Evolutionary conservation across 805 yeast genomes (phyloP), one percentile per base, ranked within the genome.

Genomic region (Pichia phayaonensis): DNA sequence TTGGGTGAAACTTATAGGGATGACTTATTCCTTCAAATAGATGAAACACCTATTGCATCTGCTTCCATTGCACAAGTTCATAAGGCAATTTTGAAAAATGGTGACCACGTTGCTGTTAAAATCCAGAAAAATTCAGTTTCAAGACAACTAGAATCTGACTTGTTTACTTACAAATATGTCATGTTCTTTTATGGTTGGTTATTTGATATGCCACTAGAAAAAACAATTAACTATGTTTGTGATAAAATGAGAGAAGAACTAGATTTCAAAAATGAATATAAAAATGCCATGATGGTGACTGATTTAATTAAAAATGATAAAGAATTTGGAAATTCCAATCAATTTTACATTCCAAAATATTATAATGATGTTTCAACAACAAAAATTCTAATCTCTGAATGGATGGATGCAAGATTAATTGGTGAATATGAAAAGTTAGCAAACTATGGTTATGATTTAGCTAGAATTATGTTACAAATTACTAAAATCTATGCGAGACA

Each of bases 31-130:
- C 63, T 64, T 1, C 53, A 54, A 8, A 69, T 86, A 39, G 83
- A 81, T 34, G 77, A 74, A 53, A 59, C 45, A 1, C 87, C 92
- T 1, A 69, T 84, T 18, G 94, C 92, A 2, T 80, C 87, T 62
- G 95, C 92, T 0, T 80, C 85, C 44, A 74, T 83, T 54, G 89
- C 88, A 0, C 90, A 83, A 59, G 88, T 83, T 7, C 88, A 83
- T 56, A 68, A 66, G 45, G 89, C 79, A 0, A 57, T 55, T 13
- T 60, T 84, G 54, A 59, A 58, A 24, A 63, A 59, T 29, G 83
- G 83, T 5, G 72, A 73, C 23, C 58, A 65, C 24, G 88, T 83
- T 16, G 89, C 88, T 0, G 73, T 83, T 27, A 83, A 83, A 61
- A 75, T 84, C 7, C 89, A 83, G 56, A 88, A 83, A 59, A 71